These are phyloP conservation scores for Yamadazyma sp. DNA, from an alignment of 805 yeast genomes.

Conservation along the genomic window DNA sequence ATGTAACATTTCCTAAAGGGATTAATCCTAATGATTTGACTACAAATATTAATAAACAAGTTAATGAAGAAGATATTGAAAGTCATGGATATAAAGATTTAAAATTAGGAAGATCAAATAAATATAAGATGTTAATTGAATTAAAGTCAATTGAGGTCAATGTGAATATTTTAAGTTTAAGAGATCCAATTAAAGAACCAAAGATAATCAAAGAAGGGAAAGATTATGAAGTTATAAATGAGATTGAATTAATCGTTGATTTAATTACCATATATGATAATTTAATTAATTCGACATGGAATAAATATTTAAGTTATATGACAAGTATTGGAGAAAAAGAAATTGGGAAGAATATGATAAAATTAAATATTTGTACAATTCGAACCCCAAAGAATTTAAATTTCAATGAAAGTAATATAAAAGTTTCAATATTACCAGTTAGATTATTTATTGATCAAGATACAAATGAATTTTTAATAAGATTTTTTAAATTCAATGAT, in stretches of 20 bases:
- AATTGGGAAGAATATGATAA: constrained; percentile 61
- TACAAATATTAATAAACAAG: constrained; percentile 49
- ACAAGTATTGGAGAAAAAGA: constrained; percentile 70
- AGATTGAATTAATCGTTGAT: constrained; percentile 36
- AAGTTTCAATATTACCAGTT: constrained; percentile 62
- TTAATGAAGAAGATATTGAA: constrained; percentile 21
- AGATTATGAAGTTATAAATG: constrained; percentile 46
- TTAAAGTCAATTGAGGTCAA: constrained; percentile 50
- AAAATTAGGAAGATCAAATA: constrained; percentile 60
- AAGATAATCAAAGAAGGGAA: constrained; percentile 21
- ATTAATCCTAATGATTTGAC: constrained; percentile 46
- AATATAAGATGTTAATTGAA: constrained; percentile 58
- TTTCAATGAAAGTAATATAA: constrained; percentile 64
- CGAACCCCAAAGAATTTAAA: constrained; percentile 62
- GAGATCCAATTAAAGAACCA: constrained; percentile 42
- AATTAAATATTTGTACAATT: constrained; percentile 50
- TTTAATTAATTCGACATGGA: constrained; percentile 88
- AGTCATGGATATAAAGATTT: constrained; percentile 38
- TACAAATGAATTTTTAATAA: constrained; percentile 74
- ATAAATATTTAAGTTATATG: constrained; percentile 71
- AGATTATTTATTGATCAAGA: constrained; percentile 90
- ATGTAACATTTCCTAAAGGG: constrained; percentile 55
- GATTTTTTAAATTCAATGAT: constrained; percentile 83
- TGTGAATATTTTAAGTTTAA: constrained; percentile 43
- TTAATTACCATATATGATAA: constrained; percentile 30